Conservation (phyloP, 768 basidiomycete species). For the Suillus luteus region DNA sequence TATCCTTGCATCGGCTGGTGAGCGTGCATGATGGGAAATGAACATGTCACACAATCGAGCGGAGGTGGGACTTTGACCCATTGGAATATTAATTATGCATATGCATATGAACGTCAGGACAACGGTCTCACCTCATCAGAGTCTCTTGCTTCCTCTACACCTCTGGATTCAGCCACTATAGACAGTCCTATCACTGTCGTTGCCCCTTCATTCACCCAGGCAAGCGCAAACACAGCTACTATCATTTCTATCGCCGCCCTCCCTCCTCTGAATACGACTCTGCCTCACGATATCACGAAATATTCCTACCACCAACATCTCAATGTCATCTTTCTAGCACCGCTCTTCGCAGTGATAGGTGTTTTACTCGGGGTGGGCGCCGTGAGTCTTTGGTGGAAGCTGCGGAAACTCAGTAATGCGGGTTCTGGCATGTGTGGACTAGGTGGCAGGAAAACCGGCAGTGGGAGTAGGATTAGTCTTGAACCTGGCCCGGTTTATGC, state of each 20-base stretch:
- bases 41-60: conserved; percentile 3
- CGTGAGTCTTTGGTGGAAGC: conserved; percentile 15
- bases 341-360: conserved; percentile 30
- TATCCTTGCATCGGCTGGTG: neutral
- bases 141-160: neutral
- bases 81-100: conserved; percentile 18
- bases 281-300: conserved; percentile 19
- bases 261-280: conserved; percentile 25
- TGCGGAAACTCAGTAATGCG: conserved; percentile 7
- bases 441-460: neutral
- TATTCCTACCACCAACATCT: conserved; percentile 23
- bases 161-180: neutral
- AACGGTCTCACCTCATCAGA: neutral
- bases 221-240: conserved; percentile 13
- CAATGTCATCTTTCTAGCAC: conserved; percentile 31
- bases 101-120: neutral
- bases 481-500: conserved; percentile 30
- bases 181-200: neutral
- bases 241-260: conserved; percentile 39
- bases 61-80: conserved; percentile 14
- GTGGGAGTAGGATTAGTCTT: conserved; percentile 16
- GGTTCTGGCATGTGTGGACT: neutral
- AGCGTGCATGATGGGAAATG: conserved; percentile 25
- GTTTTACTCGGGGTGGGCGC: conserved; percentile 25
- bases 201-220: conserved; percentile 13